Percentiles rank a stretch among this genome's conserved stretches.
These are phyloP conservation scores for Litsea cubeba DNA, from an alignment of 164 flowering plant species.

Conservation along the genomic window DNA sequence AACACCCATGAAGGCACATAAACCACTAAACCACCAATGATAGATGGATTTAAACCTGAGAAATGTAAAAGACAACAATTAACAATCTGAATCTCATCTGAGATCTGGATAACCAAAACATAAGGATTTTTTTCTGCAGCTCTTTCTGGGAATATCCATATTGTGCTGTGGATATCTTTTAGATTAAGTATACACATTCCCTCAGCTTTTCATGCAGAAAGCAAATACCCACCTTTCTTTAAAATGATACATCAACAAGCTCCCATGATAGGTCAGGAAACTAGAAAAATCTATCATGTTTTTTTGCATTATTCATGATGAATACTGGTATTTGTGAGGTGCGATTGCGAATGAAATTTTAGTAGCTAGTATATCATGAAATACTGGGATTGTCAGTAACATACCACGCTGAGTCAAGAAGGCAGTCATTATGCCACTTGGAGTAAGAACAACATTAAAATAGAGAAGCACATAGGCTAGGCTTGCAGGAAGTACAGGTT, in stretches of 20 bases:
- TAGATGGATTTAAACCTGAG: constrained; percentile 85
- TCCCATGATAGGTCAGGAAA: not conserved
- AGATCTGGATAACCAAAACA: not conserved
- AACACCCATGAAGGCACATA: constrained; percentile 98
- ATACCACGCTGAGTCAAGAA: constrained; percentile 90
- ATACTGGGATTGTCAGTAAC: constrained; percentile 1
- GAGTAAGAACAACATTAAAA: constrained; percentile 88
- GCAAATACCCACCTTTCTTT: not conserved
- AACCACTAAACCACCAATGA: constrained; percentile 89
- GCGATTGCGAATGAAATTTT: no score
- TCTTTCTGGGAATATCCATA: not conserved
- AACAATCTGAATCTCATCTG: not conserved
- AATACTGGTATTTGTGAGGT: not conserved
- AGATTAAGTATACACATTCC: not conserved
- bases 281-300: not conserved
- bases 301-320: not conserved
- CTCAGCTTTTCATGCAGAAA: not conserved
- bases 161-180: not conserved
- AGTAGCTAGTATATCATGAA: no score
- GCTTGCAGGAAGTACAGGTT: constrained; percentile 99
- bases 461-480: constrained; percentile 87
- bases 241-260: not conserved
- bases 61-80: constrained; percentile 4
- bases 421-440: constrained; percentile 97
- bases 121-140: no score